Percentiles rank a stretch among this genome's conserved stretches.
phyloP scores from a whole-genome alignment of 345 rosid genomes.

The Aquilaria sinensis region DNA sequence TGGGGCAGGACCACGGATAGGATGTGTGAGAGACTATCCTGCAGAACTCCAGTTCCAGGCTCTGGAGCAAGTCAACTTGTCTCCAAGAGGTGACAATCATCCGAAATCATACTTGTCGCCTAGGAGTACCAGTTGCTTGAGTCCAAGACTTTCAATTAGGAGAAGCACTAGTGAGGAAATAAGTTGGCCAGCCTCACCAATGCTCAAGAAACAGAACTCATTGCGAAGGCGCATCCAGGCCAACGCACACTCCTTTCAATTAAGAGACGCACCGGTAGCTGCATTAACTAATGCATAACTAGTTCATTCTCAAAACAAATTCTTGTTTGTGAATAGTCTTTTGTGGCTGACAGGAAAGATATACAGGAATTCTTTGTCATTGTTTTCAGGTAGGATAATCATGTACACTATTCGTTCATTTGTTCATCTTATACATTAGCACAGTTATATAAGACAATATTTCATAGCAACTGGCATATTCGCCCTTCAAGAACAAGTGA shows the following conservation, averaged over 20 bases:
- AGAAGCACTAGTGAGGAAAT: constrained; percentile 6
- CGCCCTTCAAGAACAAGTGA: no score
- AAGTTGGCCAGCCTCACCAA: background rate
- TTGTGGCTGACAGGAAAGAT: constrained; percentile 23
- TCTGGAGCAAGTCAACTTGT: constrained; percentile 76
- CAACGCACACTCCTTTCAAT: constrained; percentile 14
- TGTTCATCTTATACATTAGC: constrained; percentile 10
- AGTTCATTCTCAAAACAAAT: constrained; percentile 31
- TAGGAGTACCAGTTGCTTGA: constrained; percentile 7
- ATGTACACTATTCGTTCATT: constrained; percentile 10
- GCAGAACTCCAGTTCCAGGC: constrained; percentile 77
- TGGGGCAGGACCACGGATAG: constrained; percentile 94
- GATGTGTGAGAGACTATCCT: constrained; percentile 92
- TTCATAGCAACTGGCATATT: no score
- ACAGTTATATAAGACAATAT: no score
- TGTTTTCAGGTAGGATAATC: constrained; percentile 18
- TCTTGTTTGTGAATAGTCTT: constrained; percentile 38
- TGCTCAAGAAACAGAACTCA: constrained; percentile 1
- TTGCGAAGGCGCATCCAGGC: background rate
- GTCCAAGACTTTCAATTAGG: constrained; percentile 8
- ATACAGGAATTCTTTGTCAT: constrained; percentile 36
- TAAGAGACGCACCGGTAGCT: constrained; percentile 25
- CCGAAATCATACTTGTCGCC: constrained; percentile 31
- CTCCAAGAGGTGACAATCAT: constrained; percentile 51
- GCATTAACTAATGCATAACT: constrained; percentile 16